These are phyloP conservation scores for Pinus albicaulis DNA, from an alignment of 75 land plant species.

Conservation along the genomic window DNA sequence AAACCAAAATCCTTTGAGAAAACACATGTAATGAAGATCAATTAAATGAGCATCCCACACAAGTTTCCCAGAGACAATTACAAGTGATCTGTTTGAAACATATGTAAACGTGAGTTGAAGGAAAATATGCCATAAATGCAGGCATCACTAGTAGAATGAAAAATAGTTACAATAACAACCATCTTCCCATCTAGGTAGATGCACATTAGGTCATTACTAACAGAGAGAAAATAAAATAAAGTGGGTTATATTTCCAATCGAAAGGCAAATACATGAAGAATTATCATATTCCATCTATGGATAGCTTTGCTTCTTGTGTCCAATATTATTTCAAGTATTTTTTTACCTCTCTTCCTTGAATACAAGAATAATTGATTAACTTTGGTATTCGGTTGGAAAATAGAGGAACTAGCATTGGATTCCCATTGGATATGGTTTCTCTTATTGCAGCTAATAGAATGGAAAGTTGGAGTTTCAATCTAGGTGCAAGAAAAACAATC, in stretches of 20 bases:
- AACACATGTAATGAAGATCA: slow-evolving; percentile 66
- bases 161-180: slow-evolving; percentile 54
- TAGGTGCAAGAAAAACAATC: slow-evolving; percentile 85
- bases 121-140: slow-evolving; percentile 72
- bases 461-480: slow-evolving; percentile 62
- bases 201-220: slow-evolving; percentile 52
- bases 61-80: slow-evolving; percentile 90
- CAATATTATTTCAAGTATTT: slow-evolving; percentile 55
- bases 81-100: slow-evolving; percentile 75
- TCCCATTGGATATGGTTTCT: slow-evolving; percentile 55
- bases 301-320: slow-evolving; percentile 74
- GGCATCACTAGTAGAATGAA: slow-evolving; percentile 64
- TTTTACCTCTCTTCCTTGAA: not conserved
- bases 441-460: slow-evolving; percentile 72
- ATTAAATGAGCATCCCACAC: slow-evolving; percentile 78
- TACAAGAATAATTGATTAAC: slow-evolving; percentile 15
- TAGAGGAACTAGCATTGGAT: slow-evolving; percentile 64
- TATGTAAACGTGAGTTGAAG: slow-evolving; percentile 85
- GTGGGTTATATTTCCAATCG: slow-evolving; percentile 78
- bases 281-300: slow-evolving; percentile 64
- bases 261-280: slow-evolving; percentile 61
- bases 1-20: slow-evolving; percentile 67
- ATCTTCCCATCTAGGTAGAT: slow-evolving; percentile 62
- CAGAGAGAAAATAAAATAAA: slow-evolving; percentile 70
- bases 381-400: slow-evolving; percentile 14